A percentile compares a stretch with the other conserved stretches of the same genome.
phyloP scores from a whole-genome alignment of 2,329 filamentous ascomycete genomes.

The Aspergillus calidoustus region DNA sequence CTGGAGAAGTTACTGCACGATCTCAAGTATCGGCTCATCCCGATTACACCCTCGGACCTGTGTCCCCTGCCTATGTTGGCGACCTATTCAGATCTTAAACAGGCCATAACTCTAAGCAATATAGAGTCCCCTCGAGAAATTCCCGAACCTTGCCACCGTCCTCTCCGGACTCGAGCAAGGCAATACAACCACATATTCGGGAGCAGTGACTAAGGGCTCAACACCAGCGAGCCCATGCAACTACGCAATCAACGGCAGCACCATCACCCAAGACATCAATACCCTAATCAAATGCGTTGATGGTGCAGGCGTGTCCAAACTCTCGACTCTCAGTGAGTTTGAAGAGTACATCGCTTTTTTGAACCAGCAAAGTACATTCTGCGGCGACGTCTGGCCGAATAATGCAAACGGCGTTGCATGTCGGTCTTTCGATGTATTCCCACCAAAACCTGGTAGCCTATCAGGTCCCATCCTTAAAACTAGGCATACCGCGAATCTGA shows the following conservation, averaged over 20 bases:
- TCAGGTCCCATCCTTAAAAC: neutral
- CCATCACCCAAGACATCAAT: neutral
- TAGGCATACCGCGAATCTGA: constrained; percentile 46
- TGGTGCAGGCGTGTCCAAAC: neutral
- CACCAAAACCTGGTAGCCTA: neutral
- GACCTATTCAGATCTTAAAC: neutral
- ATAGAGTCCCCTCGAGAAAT: neutral
- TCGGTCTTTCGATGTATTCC: neutral
- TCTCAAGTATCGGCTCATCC: neutral
- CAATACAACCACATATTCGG: neutral
- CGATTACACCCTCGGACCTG: neutral
- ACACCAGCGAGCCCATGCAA: neutral
- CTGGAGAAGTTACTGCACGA: neutral
- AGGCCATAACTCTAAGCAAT: neutral
- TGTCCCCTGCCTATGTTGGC: constrained; percentile 1
- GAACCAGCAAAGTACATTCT: neutral
- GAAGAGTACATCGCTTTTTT: neutral
- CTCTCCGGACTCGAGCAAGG: neutral
- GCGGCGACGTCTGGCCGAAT: neutral
- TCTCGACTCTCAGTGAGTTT: neutral
- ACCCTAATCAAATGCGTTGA: neutral
- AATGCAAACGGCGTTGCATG: neutral
- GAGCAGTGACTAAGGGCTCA: neutral
- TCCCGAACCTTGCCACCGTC: neutral
- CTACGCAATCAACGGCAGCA: neutral